Percentiles rank a stretch among this genome's conserved stretches.
Evolutionary conservation across 139 green algal species (phyloP).

Genomic region (Ulvella scutata): DNA sequence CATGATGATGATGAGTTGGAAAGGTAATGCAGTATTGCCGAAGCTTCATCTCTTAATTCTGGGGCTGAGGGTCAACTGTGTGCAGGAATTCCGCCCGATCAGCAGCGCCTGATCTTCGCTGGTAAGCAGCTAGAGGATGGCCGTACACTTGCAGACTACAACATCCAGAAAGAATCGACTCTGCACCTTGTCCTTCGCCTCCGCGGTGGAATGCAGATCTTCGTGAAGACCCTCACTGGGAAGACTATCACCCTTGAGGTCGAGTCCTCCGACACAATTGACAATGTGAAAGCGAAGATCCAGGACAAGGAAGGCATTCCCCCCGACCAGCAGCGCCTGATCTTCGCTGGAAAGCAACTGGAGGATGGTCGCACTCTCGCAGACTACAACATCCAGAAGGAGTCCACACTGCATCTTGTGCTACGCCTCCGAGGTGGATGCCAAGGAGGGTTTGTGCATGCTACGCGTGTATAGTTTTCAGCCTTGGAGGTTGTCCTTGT

Average conservation of each 20-base stretch:
- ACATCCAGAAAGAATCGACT: conserved; percentile 87
- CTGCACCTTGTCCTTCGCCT: conserved; percentile 57
- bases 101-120: conserved; percentile 94
- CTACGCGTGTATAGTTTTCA: no score
- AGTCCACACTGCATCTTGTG: conserved; percentile 56
- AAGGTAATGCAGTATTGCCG: conserved; percentile 76
- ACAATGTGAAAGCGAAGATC: conserved; percentile 91
- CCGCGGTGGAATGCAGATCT: conserved; percentile 76
- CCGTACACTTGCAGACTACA: conserved; percentile 92
- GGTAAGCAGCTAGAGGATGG: conserved; percentile 97
- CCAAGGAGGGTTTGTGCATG: no score
- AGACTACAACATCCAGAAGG: conserved; percentile 98
- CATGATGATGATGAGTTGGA: conserved; percentile 24
- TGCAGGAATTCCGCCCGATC: conserved; percentile 82
- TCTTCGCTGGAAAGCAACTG: conserved; percentile 96
- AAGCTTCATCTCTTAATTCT: conserved; percentile 12
- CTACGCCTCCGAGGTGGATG: conserved; percentile 39
- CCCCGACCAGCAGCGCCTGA: conserved; percentile 91
- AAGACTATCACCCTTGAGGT: conserved; percentile 50
- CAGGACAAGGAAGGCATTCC: conserved; percentile 95
- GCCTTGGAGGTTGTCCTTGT: no score
- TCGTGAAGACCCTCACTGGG: conserved; percentile 81
- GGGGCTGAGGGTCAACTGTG: background rate
- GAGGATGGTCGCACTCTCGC: conserved; percentile 89
- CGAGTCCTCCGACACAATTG: conserved; percentile 62